Percentiles rank a stretch among this genome's conserved stretches.
Conservation (phyloP, 768 basidiomycete species). For the Lentinula sp. region DNA sequence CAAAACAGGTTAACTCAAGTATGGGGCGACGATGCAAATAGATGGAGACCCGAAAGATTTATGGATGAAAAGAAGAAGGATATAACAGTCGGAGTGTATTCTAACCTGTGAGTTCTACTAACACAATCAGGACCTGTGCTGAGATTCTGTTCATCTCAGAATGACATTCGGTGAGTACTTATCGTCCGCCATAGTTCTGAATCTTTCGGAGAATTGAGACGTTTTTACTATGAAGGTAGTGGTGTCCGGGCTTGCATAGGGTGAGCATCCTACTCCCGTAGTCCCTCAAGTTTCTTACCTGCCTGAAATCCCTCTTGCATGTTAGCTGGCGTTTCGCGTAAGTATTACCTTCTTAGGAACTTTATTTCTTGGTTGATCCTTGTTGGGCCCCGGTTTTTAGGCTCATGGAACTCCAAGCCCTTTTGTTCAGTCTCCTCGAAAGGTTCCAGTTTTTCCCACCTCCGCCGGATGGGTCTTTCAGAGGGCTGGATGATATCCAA, state of each 20-base stretch:
- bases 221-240: not conserved
- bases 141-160: not conserved
- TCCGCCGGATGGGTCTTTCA: not conserved
- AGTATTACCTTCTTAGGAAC: not conserved
- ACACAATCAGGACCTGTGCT: not conserved
- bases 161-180: constrained; percentile 1
- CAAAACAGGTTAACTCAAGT: not conserved
- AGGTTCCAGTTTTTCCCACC: constrained; percentile 30
- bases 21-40: constrained; percentile 7
- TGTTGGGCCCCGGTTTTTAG: constrained; percentile 4
- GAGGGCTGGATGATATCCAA: not conserved
- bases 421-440: constrained; percentile 30
- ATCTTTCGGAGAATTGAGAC: not conserved
- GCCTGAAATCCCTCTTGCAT: not conserved
- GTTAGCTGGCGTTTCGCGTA: constrained; percentile 6
- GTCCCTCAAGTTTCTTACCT: not conserved
- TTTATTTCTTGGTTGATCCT: too few species aligned
- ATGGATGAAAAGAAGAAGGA: not conserved
- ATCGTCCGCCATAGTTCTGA: not conserved
- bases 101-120: not conserved
- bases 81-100: not conserved
- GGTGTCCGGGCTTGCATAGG: constrained; percentile 2
- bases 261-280: not conserved
- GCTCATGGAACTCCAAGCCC: constrained; percentile 31
- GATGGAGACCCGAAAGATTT: not conserved